Conservation (phyloP, 768 basidiomycete species). For the Boletus rubescentipes region DNA sequence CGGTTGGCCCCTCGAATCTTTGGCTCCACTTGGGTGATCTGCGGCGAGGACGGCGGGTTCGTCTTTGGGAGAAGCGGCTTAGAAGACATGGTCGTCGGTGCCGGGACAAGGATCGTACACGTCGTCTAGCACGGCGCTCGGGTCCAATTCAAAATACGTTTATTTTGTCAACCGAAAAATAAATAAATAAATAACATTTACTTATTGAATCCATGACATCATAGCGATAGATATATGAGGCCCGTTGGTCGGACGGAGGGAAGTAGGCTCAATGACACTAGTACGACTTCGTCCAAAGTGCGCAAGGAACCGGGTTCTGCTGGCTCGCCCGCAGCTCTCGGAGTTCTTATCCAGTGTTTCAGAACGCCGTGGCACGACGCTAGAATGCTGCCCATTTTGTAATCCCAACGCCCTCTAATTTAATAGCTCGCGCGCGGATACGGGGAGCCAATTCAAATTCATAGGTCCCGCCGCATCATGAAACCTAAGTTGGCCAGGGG, state of each 20-base stretch:
- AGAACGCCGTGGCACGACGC: neutral
- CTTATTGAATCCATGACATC: constrained; percentile 14
- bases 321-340: neutral
- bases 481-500: neutral
- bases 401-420: neutral
- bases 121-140: constrained; percentile 14
- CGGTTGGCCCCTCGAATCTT: constrained; percentile 74
- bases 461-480: neutral
- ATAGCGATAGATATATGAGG: neutral
- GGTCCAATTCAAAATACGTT: constrained; percentile 13
- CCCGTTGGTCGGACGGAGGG: neutral
- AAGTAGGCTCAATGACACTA: neutral
- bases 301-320: neutral
- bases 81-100: constrained; percentile 25
- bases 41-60: constrained; percentile 15
- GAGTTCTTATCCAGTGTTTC: neutral
- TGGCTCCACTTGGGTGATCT: constrained; percentile 34
- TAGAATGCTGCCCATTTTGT: neutral
- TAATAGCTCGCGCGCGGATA: neutral
- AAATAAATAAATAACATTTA: constrained; percentile 6
- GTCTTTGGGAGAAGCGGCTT: constrained; percentile 34
- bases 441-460: neutral
- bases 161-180: constrained; percentile 3
- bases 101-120: constrained; percentile 6
- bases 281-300: neutral